Conservation (phyloP, 345 rosid genomes). For the Melastoma malabathricum region DNA sequence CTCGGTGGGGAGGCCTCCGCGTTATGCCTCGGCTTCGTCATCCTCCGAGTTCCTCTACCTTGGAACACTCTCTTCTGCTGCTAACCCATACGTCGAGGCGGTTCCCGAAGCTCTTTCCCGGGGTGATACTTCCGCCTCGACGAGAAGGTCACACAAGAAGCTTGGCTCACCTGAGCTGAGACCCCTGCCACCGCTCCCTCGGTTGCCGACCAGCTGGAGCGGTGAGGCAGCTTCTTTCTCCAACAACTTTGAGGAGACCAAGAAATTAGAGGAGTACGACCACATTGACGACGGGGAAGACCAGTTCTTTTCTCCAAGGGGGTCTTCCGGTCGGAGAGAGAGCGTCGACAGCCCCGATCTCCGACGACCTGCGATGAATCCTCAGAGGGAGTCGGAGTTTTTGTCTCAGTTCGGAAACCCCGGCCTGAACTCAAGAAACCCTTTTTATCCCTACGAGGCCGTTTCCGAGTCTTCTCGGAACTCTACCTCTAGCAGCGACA, state of each 20-base stretch:
- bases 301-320: conserved; percentile 81
- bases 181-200: conserved; percentile 83
- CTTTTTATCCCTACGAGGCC: conserved; percentile 38
- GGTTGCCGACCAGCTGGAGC: conserved; percentile 24
- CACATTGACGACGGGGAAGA: conserved; percentile 50
- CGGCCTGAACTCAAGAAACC: conserved; percentile 53
- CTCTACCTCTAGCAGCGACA: conserved; percentile 20
- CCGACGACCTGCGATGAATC: too few species aligned
- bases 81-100: neutral
- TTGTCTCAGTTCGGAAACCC: conserved; percentile 23
- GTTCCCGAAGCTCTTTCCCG: neutral
- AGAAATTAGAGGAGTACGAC: conserved; percentile 49
- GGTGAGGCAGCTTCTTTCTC: conserved; percentile 16
- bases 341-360: conserved; percentile 4
- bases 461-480: conserved; percentile 37
- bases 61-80: conserved; percentile 39
- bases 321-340: conserved; percentile 54
- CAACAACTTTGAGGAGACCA: conserved; percentile 21
- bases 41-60: conserved; percentile 81
- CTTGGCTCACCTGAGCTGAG: conserved; percentile 84
- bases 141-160: conserved; percentile 21
- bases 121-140: neutral
- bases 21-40: conserved; percentile 19
- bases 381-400: too few species aligned
- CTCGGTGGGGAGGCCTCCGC: conserved; percentile 23